Base-by-base conservation (phyloP, 768 basidiomycete species). In the Hypholoma fasciculare region DNA sequence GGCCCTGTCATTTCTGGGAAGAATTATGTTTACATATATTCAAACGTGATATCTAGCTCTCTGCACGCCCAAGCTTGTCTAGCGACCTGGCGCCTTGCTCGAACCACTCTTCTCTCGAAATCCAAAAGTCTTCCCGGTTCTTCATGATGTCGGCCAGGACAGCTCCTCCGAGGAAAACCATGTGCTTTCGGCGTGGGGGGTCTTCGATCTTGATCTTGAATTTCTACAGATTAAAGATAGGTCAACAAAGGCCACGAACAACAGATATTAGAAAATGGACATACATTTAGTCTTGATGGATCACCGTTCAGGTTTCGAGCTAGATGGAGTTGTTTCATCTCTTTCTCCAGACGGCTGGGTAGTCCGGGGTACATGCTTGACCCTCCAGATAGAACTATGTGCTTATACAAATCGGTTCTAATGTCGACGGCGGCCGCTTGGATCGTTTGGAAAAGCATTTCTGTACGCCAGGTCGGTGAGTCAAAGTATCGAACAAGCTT, bases 121-220 rank as follows among this genome's bases (percentile, higher is more conserved):
- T 89, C 96, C 96, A 97, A 78, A 98, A 99, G 68, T 94, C 92
- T 69, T 92, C 85, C 9, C 93, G 85, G 69, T 79, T 82, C 78
- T 96, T 96, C 97, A 98, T 98, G 75, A 98, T 98, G 73, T 98
- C 96, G 2, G 95, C 96, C 30, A 99, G 78, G 5, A 98, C 96
- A n/a, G 94, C 96, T 48, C 97, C 97, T 23, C 97, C 97, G 7
- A 98, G 84, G 88, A 98, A 98, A 38, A 98, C 96, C 96, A 97
- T 97, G 74, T 98, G 96, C 75, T 98, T 98, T 69, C 97, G 85
- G 69, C 95, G 89, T 30, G 97, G 97, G 27, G 96, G 94, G 74
- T 98, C 97, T 73, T 99, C 96, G 66, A 98, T 98, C 47, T 89
- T 87, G 71, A 98, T 96, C 81, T 99, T 98, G 83, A 99, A 98